Evolutionary conservation across 352 stramenopile genomes (phyloP).

Genomic region (Phytophthora citrophthora): DNA sequence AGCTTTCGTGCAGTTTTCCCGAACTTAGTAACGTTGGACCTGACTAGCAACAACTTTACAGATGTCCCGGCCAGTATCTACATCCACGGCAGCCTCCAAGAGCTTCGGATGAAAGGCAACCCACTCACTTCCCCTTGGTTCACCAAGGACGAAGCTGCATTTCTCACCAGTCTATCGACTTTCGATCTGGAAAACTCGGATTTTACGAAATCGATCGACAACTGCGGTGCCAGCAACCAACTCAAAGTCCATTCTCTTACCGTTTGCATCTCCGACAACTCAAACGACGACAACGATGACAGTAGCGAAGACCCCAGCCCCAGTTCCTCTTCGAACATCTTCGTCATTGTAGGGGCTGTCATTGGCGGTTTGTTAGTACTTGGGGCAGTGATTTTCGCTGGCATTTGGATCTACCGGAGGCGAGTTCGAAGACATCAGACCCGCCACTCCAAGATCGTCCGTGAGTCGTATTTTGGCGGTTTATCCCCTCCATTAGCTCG

Average conservation of each 20-base stretch:
- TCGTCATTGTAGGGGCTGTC: conserved; percentile 40
- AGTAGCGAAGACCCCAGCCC: conserved; percentile 8
- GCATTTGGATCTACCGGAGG: conserved; percentile 27
- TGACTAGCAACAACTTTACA: conserved; percentile 61
- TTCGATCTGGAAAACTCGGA: conserved; percentile 44
- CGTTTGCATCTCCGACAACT: conserved; percentile 36
- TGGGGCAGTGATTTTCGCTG: conserved; percentile 19
- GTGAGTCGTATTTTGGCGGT: conserved; percentile 44
- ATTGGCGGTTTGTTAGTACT: conserved; percentile 47
- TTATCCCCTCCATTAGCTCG: conserved; percentile 40
- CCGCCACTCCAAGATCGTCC: conserved; percentile 19
- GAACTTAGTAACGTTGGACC: conserved; percentile 55
- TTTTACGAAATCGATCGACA: conserved; percentile 32
- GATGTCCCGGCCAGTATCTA: conserved; percentile 57
- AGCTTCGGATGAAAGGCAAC: conserved; percentile 55
- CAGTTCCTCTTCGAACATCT: conserved; percentile 16
- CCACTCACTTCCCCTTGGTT: conserved; percentile 48
- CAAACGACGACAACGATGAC: conserved; percentile 16
- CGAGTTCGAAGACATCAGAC: conserved; percentile 7
- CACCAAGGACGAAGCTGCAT: conserved; percentile 40
- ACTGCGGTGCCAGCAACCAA: conserved; percentile 28
- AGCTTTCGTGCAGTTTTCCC: conserved; percentile 63
- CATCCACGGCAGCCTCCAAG: conserved; percentile 46
- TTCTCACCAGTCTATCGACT: conserved; percentile 35
- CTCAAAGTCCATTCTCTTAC: conserved; percentile 34